Percentiles rank a stretch among this genome's conserved stretches.
phyloP scores from a whole-genome alignment of 2,329 filamentous ascomycete species.

The Trichoderma sp. region DNA sequence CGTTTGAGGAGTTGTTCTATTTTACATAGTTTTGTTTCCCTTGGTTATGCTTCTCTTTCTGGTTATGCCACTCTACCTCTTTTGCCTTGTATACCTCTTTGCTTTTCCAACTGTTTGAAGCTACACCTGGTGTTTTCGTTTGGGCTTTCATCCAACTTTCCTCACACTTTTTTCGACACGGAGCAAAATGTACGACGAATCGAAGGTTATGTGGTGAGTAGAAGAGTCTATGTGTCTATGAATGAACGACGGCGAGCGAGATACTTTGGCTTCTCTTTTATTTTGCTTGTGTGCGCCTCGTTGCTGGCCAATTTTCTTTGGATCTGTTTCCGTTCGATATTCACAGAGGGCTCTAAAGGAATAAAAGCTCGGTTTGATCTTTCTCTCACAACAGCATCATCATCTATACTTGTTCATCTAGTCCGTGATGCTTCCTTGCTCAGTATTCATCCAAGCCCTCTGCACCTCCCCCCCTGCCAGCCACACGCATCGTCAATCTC shows the following conservation, averaged over 20 bases:
- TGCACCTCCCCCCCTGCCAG: no score
- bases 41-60: background rate
- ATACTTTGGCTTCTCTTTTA: background rate
- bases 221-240: slow-evolving; percentile 2
- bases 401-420: no score
- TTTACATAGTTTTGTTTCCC: background rate
- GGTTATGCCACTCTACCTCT: background rate
- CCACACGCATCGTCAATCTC: background rate
- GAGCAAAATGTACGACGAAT: background rate
- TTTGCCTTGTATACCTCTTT: background rate
- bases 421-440: background rate
- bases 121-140: slow-evolving; percentile 3
- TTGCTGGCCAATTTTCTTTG: background rate
- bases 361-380: slow-evolving; percentile 20
- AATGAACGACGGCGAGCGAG: slow-evolving; percentile 18
- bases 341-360: background rate
- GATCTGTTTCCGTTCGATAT: background rate
- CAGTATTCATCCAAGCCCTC: background rate
- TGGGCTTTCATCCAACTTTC: background rate
- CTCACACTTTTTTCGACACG: background rate
- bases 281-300: background rate
- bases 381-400: background rate
- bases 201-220: background rate
- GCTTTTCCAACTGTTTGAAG: background rate
- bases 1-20: no score